These are phyloP conservation scores for Tylopilus subfusipes DNA, from an alignment of 768 basidiomycete species.

Conservation along the genomic window DNA sequence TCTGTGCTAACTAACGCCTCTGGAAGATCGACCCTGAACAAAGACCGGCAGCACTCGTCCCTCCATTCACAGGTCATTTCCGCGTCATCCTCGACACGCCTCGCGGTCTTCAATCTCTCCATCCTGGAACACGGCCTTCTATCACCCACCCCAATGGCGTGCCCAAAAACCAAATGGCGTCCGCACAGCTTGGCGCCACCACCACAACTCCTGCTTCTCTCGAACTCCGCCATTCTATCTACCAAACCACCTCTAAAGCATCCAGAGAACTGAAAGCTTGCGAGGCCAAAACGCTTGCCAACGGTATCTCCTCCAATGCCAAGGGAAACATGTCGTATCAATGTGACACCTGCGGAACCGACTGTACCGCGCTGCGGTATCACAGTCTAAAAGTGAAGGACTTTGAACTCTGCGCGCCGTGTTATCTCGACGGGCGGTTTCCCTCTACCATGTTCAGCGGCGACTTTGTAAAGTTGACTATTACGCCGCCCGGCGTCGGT, in stretches of 20 bases:
- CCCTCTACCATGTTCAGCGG: conserved; percentile 95
- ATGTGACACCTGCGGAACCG: conserved; percentile 94
- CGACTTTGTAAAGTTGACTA: conserved; percentile 87
- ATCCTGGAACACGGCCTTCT: conserved; percentile 67
- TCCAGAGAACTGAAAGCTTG: conserved; percentile 61
- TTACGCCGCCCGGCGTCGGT: conserved; percentile 30
- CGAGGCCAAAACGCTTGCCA: conserved; percentile 66
- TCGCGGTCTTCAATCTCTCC: conserved; percentile 90
- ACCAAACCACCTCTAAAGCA: conserved; percentile 84
- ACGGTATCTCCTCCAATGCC: conserved; percentile 45
- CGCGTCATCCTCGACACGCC: conserved; percentile 96
- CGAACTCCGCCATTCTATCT: conserved; percentile 84
- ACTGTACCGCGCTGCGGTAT: conserved; percentile 86
- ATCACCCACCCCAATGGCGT: conserved; percentile 51
- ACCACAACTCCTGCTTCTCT: conserved; percentile 61
- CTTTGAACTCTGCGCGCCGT: conserved; percentile 85
- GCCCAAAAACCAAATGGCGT: conserved; percentile 33
- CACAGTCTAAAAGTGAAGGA: conserved; percentile 92
- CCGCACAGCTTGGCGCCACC: conserved; percentile 7
- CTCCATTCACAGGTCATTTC: conserved; percentile 99
- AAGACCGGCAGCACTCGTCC: conserved; percentile 88
- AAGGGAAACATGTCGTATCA: conserved; percentile 56
- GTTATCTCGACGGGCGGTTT: conserved; percentile 96
- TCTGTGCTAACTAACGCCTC: conserved; percentile 4
- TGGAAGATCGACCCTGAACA: conserved; percentile 93